phyloP scores from a whole-genome alignment of 2,329 filamentous ascomycete genomes.

The Colletotrichum higginsianum region DNA sequence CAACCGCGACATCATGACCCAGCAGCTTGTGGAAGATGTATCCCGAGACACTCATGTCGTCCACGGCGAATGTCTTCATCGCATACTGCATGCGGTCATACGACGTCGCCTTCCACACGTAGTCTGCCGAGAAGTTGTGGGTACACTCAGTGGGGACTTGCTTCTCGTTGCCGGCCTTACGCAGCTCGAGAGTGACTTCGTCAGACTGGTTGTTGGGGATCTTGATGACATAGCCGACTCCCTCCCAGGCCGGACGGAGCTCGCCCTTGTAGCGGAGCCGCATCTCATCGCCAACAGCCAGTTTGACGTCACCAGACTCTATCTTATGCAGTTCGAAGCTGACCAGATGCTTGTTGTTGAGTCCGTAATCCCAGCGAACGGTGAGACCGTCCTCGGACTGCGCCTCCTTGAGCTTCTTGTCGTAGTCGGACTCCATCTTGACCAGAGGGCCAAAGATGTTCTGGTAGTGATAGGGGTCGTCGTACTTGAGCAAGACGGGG shows the following conservation, averaged over 20 bases:
- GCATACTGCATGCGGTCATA: constrained; percentile 99
- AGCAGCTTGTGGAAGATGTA: constrained; percentile 99
- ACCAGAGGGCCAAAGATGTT: constrained; percentile 98
- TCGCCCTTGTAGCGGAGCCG: constrained; percentile 96
- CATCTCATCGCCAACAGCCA: constrained; percentile 99
- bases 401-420: constrained; percentile 98
- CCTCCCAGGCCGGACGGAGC: constrained; percentile 92
- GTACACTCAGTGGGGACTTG: constrained; percentile 96
- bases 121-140: constrained; percentile 98
- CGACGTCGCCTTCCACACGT: constrained; percentile 99
- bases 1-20: constrained; percentile 93
- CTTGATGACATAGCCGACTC: constrained; percentile 98
- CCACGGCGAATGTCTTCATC: constrained; percentile 98
- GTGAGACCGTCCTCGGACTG: constrained; percentile 97
- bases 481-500: constrained; percentile 92
- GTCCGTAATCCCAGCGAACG: constrained; percentile 93
- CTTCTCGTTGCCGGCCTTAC: constrained; percentile 96
- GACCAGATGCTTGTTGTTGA: constrained; percentile 97
- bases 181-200: constrained; percentile 94
- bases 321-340: constrained; percentile 98
- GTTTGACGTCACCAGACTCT: constrained; percentile 96
- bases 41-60: constrained; percentile 98
- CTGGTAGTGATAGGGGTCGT: constrained; percentile 98
- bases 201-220: constrained; percentile 99
- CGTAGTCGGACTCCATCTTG: constrained; percentile 99